phyloP scores from a whole-genome alignment of 768 basidiomycete genomes.

The Ephemerocybe angulata region DNA sequence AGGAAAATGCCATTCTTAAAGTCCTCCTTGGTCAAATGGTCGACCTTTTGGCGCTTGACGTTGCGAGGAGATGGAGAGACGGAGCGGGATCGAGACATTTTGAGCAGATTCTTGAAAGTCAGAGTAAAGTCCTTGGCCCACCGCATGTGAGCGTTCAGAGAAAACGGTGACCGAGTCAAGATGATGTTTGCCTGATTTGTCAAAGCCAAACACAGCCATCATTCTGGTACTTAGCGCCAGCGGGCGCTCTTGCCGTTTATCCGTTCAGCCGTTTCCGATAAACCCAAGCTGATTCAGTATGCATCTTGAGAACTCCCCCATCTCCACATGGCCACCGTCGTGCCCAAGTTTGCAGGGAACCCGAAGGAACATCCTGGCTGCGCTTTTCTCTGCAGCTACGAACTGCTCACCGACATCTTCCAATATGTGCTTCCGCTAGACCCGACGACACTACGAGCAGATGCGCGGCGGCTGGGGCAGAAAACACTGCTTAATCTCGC shows the following conservation, averaged over 20 bases:
- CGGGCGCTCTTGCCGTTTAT: too few relatives aligned
- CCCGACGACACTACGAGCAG: neutral
- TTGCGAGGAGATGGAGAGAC: constrained; percentile 45
- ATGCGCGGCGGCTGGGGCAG: neutral
- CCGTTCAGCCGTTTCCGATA: too few relatives aligned
- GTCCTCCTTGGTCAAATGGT: constrained; percentile 62
- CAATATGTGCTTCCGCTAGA: neutral
- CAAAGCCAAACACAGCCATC: neutral
- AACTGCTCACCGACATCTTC: neutral
- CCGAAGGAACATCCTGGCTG: too few relatives aligned
- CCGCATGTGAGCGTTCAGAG: neutral
- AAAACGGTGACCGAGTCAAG: neutral
- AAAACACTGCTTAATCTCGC: constrained; percentile 60
- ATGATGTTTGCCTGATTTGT: neutral
- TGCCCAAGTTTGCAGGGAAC: too few relatives aligned
- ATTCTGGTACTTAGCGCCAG: neutral
- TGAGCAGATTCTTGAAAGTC: constrained; percentile 4
- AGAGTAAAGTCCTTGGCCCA: constrained; percentile 2
- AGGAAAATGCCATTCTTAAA: constrained; percentile 90
- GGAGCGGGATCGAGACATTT: constrained; percentile 53
- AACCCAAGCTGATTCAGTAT: too few relatives aligned
- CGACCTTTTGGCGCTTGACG: constrained; percentile 52
- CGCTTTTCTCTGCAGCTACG: too few relatives aligned
- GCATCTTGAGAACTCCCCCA: too few relatives aligned
- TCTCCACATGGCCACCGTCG: too few relatives aligned